Evolutionary conservation across 2,329 filamentous ascomycete genomes (phyloP).

Genomic region (Aspergillus felis): DNA sequence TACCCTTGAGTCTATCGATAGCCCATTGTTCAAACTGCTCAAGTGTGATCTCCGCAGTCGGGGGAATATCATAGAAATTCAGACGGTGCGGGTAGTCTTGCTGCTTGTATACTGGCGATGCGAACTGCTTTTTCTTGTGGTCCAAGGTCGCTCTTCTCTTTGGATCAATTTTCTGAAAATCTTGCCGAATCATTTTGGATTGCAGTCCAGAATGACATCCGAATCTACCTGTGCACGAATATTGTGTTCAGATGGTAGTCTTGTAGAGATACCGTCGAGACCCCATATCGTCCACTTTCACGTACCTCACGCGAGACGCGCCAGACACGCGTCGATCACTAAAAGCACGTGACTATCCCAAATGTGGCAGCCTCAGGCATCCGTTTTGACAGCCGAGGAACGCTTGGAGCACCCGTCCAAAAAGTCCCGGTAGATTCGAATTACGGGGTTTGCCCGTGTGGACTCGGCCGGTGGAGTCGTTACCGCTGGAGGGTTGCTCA

Average conservation of each 20-base stretch:
- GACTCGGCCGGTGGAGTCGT: background rate
- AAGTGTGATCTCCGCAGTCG: constrained; percentile 88
- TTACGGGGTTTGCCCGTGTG: background rate
- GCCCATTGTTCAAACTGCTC: constrained; percentile 99
- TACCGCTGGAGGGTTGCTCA: background rate
- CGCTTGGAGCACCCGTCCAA: background rate
- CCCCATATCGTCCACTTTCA: constrained; percentile 10
- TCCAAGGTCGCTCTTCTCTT: constrained; percentile 77
- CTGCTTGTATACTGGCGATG: constrained; percentile 69
- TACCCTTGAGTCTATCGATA: constrained; percentile 82
- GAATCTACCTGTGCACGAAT: background rate
- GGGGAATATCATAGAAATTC: constrained; percentile 86
- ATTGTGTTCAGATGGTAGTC: background rate
- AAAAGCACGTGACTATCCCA: constrained; percentile 8
- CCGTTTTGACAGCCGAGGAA: background rate
- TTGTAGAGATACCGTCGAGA: constrained; percentile 1
- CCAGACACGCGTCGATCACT: constrained; percentile 1
- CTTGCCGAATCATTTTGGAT: constrained; percentile 42
- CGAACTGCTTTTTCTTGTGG: constrained; percentile 83
- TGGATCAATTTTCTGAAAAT: constrained; percentile 45
- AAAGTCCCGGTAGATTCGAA: background rate
- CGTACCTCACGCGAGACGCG: constrained; percentile 22
- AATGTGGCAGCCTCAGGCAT: background rate
- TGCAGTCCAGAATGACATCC: background rate
- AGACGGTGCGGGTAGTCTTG: constrained; percentile 78